These are phyloP conservation scores for Verbena officinalis DNA, from an alignment of 257 asterid genomes.

Conservation along the genomic window DNA sequence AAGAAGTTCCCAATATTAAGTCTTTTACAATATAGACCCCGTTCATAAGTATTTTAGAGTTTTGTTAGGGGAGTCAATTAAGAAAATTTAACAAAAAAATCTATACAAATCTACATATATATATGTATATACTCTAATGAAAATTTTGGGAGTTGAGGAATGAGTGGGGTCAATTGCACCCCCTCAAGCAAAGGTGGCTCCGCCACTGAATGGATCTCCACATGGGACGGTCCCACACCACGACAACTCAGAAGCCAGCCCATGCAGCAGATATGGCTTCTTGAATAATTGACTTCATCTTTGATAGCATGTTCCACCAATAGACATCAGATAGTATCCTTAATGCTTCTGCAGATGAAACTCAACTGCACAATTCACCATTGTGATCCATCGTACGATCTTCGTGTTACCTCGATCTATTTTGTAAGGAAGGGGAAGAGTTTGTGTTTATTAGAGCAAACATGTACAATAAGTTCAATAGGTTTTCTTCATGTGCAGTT, in stretches of 20 bases:
- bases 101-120: too few species aligned
- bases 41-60: too few species aligned
- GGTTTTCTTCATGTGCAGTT: neutral
- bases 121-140: too few species aligned
- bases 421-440: neutral
- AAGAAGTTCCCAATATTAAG: too few species aligned
- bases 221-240: neutral
- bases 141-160: too few species aligned
- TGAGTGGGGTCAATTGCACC: too few species aligned
- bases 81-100: too few species aligned
- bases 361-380: neutral
- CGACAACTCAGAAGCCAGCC: neutral
- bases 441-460: neutral
- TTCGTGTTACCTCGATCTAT: neutral
- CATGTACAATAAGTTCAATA: neutral
- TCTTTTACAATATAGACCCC: too few species aligned
- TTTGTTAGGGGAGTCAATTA: too few species aligned
- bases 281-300: conserved; percentile 15
- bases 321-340: conserved; percentile 13
- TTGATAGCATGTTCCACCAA: conserved; percentile 10
- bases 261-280: conserved; percentile 17
- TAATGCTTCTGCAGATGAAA: conserved; percentile 14
- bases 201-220: conserved; percentile 12
- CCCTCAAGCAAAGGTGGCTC: too few species aligned
- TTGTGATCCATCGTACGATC: neutral